Evolutionary conservation across 2,329 filamentous ascomycete genomes (phyloP).

Genomic region (Pezicula neosporulosa): DNA sequence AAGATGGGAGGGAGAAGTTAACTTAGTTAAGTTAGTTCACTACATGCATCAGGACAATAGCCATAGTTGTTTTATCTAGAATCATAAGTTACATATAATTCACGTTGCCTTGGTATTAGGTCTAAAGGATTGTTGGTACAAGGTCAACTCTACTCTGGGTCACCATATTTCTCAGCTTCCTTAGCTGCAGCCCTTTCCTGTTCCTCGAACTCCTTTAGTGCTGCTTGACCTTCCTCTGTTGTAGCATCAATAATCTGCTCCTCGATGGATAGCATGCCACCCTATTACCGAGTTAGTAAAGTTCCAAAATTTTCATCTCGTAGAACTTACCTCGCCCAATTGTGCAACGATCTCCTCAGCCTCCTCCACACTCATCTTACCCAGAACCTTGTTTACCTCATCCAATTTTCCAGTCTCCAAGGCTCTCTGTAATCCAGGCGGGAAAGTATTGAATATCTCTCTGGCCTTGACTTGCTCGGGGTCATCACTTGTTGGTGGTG

Average conservation of each 20-base stretch:
- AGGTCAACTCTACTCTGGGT: background rate
- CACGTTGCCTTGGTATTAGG: too few relatives aligned
- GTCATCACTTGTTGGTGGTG: conserved; percentile 64
- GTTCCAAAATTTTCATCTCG: background rate
- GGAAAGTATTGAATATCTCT: conserved; percentile 79
- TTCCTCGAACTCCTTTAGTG: conserved; percentile 71
- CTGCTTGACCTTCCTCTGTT: conserved; percentile 77
- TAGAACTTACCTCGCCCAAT: conserved; percentile 59
- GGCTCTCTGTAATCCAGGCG: conserved; percentile 75
- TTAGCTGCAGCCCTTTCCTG: conserved; percentile 35
- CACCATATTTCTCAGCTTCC: conserved; percentile 3
- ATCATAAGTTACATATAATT: too few relatives aligned
- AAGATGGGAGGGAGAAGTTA: too few relatives aligned
- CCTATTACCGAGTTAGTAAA: conserved; percentile 37
- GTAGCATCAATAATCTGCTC: conserved; percentile 94
- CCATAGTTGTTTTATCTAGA: too few relatives aligned
- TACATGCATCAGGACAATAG: too few relatives aligned
- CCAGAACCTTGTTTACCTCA: conserved; percentile 81
- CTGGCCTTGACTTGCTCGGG: conserved; percentile 61
- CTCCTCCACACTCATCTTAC: conserved; percentile 83
- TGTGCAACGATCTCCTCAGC: conserved; percentile 82
- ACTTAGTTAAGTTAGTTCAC: too few relatives aligned
- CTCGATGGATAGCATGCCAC: conserved; percentile 86
- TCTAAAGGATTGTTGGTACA: too few relatives aligned
- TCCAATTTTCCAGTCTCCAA: conserved; percentile 88